Evolutionary conservation across 2,329 filamentous ascomycete species (phyloP).

Genomic region (Colletotrichum tabaci): DNA sequence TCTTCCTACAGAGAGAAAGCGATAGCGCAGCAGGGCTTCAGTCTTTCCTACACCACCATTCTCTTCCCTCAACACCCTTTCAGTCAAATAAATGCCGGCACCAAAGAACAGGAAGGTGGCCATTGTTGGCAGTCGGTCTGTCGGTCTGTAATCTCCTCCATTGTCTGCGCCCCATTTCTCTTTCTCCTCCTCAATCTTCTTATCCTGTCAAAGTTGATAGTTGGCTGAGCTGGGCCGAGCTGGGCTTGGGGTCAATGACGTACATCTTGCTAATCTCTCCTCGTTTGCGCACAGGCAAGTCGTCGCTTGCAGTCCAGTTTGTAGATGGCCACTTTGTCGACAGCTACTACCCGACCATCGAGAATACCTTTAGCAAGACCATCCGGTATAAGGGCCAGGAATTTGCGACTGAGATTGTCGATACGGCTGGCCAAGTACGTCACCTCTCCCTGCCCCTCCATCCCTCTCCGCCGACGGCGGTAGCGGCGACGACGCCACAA

Average conservation of each 20-base stretch:
- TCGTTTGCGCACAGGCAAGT: slow-evolving; percentile 79
- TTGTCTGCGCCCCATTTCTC: neutral
- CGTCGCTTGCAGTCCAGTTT: slow-evolving; percentile 95
- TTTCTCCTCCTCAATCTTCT: neutral
- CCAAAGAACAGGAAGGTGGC: slow-evolving; percentile 95
- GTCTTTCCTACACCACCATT: neutral
- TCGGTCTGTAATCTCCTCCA: slow-evolving; percentile 64
- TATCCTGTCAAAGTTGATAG: neutral
- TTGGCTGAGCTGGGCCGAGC: neutral
- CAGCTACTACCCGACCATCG: slow-evolving; percentile 98
- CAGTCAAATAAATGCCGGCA: slow-evolving; percentile 69
- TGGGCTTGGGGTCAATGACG: slow-evolving; percentile 8
- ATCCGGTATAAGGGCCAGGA: slow-evolving; percentile 95
- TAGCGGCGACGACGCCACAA: neutral
- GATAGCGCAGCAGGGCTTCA: neutral
- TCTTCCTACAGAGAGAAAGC: neutral
- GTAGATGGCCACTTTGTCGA: slow-evolving; percentile 99
- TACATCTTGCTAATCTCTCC: slow-evolving; percentile 11
- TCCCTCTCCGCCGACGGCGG: neutral
- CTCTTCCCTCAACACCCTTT: slow-evolving; percentile 8
- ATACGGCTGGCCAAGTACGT: slow-evolving; percentile 92
- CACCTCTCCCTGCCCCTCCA: neutral
- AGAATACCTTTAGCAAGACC: slow-evolving; percentile 98
- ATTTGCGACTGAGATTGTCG: slow-evolving; percentile 96
- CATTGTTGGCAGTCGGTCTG: slow-evolving; percentile 94